phyloP scores from a whole-genome alignment of 495 filamentous ascomycete species.

The Aspergillus sclerotioniger region DNA sequence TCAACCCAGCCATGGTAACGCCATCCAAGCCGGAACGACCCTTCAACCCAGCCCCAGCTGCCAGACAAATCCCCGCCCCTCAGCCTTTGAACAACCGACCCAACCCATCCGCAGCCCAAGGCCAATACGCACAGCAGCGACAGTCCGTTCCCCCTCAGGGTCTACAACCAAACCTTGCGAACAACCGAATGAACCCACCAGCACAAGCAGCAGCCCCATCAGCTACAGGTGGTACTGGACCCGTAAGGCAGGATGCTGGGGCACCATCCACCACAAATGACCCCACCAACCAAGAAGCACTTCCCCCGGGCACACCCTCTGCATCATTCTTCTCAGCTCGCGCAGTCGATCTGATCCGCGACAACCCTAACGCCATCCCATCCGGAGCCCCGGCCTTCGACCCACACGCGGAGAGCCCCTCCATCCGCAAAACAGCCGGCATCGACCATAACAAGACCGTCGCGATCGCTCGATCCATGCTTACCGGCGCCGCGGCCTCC shows the following conservation, averaged over 20 bases:
- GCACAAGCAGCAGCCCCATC: constrained; percentile 18
- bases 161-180: constrained; percentile 23
- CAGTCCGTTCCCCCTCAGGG: constrained; percentile 20
- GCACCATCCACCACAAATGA: constrained; percentile 24
- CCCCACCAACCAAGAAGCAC: constrained; percentile 22
- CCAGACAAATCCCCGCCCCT: constrained; percentile 22
- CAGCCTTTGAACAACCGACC: constrained; percentile 25
- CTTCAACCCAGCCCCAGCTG: constrained; percentile 25
- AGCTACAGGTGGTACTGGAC: constrained; percentile 12
- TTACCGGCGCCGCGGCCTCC: constrained; percentile 22
- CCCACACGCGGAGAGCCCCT: constrained; percentile 77
- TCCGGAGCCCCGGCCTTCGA: constrained; percentile 66
- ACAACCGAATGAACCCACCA: constrained; percentile 22
- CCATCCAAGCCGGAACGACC: constrained; percentile 44
- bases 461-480: constrained; percentile 55
- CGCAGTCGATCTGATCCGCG: constrained; percentile 54
- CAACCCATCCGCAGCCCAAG: constrained; percentile 17
- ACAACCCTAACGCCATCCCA: constrained; percentile 36
- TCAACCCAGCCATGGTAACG: constrained; percentile 32
- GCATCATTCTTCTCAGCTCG: constrained; percentile 77
- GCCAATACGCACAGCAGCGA: constrained; percentile 19
- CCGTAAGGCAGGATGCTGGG: constrained; percentile 29
- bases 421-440: constrained; percentile 86
- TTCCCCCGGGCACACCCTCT: constrained; percentile 33
- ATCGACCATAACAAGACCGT: constrained; percentile 75